Conservation (phyloP, 495 filamentous ascomycete genomes). For the Lepraria neglecta region DNA sequence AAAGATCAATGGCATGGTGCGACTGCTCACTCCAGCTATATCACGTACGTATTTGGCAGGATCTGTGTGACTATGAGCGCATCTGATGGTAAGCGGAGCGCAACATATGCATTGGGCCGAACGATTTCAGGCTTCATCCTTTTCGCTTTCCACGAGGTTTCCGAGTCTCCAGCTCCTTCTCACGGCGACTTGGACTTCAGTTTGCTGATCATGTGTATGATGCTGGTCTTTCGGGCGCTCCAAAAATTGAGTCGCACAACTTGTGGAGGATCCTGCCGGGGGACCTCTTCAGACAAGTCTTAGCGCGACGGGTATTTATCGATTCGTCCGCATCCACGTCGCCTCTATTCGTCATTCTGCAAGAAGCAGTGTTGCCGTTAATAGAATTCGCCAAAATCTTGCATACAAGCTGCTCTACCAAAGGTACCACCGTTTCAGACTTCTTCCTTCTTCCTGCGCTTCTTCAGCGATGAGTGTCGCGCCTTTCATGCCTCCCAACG, state of each 20-base stretch:
- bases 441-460: not conserved
- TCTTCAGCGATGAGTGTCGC: slow-evolving; percentile 8
- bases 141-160: too few species aligned
- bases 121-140: slow-evolving; percentile 36
- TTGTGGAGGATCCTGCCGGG: too few species aligned
- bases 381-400: not conserved
- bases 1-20: slow-evolving; percentile 15
- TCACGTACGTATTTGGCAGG: slow-evolving; percentile 70
- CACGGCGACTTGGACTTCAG: too few species aligned
- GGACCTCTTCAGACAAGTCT: not conserved
- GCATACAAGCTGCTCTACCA: not conserved
- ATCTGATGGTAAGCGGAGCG: slow-evolving; percentile 62
- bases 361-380: not conserved
- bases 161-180: not conserved
- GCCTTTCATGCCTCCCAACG: not conserved
- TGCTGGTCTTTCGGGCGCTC: too few species aligned
- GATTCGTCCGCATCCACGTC: slow-evolving; percentile 11
- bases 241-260: too few species aligned
- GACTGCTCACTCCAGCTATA: slow-evolving; percentile 31
- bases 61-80: slow-evolving; percentile 56
- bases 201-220: not conserved
- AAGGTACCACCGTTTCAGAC: not conserved
- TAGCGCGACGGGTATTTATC: slow-evolving; percentile 2
- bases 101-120: slow-evolving; percentile 57
- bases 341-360: not conserved